Base-by-base conservation (phyloP, 2,329 filamentous ascomycete genomes). In the Cryphonectria carpinicola region DNA sequence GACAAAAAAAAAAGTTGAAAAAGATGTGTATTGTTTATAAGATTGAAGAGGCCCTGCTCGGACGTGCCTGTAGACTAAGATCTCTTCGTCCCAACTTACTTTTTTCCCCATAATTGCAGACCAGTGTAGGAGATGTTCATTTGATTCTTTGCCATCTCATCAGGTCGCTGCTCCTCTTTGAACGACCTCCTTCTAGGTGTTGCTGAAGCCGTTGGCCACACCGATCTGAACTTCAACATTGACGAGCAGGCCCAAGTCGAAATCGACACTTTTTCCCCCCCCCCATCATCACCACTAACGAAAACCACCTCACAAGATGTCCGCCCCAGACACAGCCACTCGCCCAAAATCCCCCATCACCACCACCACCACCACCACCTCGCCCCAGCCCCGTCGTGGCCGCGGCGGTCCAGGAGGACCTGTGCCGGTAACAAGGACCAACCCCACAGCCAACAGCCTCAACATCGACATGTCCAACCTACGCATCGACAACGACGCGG, bases 401-500 rank as follows among this genome's bases (percentile, higher is more conserved):
- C 66, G 66, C 43, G 66, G 66, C 28, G 58, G 66, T 4, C 66
- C 66, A 3, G 66, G 66, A 19, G 66, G 66, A 17, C 66, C 66
- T 1, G 66, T 68, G 4, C 66, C 66, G 17, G 37, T 56, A 5
- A 67, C 66, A 3, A 28, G 39, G 2, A 54, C 66, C 3, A 46
- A 13, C 52, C 41, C 58, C 22, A 22, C 41, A 1, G 28, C 66
- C 28, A 41, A 43, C 43, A 32, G 3, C 25, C 58, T 68, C 41
- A 68, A 62, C 66, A 54, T 68, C 56, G 66, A 68, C 58, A 68
- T 68, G 66, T 68, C 66, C 1, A 46, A 37, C 54, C 65, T 68
- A 32, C 67, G 67, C 67, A 71, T 68, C 56, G 52, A 46, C 49
- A 67, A 66, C 10, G 71, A 72, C 65, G 67, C 65, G n/a, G 56